These are phyloP conservation scores for Anacardium occidentale DNA, from an alignment of 345 rosid genomes.

Conservation along the genomic window DNA sequence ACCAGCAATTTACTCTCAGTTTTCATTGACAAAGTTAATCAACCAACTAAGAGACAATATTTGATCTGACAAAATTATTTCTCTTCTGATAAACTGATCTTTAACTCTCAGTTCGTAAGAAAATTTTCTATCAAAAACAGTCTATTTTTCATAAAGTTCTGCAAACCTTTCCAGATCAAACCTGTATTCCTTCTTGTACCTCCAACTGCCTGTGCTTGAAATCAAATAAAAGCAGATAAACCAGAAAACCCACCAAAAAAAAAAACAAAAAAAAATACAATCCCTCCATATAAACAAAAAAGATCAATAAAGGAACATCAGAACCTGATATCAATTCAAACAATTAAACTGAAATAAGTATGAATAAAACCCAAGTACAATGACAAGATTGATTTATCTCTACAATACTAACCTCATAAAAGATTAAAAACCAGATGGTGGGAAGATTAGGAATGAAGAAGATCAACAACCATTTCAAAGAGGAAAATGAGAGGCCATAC, in stretches of 20 bases:
- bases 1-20: too few species aligned
- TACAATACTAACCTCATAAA: too few species aligned
- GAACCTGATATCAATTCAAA: neutral
- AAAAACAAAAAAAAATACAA: too few species aligned
- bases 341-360: too few species aligned
- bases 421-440: neutral
- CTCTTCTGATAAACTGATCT: neutral
- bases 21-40: too few species aligned
- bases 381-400: too few species aligned
- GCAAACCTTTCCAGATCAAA: neutral
- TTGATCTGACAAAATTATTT: neutral
- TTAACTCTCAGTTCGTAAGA: slow-evolving; percentile 12
- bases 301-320: neutral
- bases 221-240: neutral
- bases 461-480: neutral
- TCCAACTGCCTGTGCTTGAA: neutral
- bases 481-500: neutral
- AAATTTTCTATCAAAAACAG: neutral
- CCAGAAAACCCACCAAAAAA: neutral
- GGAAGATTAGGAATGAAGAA: neutral
- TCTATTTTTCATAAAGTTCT: neutral
- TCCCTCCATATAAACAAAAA: too few species aligned
- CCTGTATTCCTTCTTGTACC: neutral
- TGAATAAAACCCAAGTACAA: too few species aligned
- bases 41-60: neutral